Conservation (phyloP, 2,329 filamentous ascomycete genomes). For the Gaeumannomyces tritici region DNA sequence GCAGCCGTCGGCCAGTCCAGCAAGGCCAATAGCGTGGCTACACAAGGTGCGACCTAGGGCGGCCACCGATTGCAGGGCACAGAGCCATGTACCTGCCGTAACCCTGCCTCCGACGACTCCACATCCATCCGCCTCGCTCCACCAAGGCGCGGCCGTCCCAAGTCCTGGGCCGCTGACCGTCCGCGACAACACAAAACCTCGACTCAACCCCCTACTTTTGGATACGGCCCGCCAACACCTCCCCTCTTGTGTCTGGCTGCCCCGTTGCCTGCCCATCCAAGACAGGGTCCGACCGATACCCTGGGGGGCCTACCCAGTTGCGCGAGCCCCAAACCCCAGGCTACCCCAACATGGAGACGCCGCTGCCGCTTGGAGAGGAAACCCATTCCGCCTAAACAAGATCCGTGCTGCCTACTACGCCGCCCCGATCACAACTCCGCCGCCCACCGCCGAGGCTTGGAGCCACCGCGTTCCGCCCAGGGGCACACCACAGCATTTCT, state of each 20-base stretch:
- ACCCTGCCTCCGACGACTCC: neutral
- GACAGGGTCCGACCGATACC: neutral
- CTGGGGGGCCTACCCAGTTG: neutral
- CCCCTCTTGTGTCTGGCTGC: neutral
- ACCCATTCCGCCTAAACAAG: neutral
- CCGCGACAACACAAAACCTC: neutral
- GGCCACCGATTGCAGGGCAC: neutral
- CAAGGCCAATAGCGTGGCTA: neutral
- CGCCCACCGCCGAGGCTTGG: neutral
- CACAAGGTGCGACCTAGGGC: neutral
- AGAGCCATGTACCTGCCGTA: neutral
- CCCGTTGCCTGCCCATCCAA: neutral
- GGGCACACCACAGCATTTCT: neutral
- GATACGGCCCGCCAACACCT: neutral
- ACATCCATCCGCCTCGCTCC: neutral
- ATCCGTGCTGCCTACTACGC: neutral
- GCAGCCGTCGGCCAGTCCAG: neutral
- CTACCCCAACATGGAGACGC: conserved; percentile 2
- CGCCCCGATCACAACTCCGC: neutral
- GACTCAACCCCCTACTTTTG: neutral
- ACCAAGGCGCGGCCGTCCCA: neutral
- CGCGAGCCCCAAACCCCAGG: neutral
- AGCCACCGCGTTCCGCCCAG: neutral
- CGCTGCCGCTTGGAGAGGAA: neutral
- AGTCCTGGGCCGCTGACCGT: neutral